phyloP scores from a whole-genome alignment of 1,139 yeast genomes.

The Taphrina populina region DNA sequence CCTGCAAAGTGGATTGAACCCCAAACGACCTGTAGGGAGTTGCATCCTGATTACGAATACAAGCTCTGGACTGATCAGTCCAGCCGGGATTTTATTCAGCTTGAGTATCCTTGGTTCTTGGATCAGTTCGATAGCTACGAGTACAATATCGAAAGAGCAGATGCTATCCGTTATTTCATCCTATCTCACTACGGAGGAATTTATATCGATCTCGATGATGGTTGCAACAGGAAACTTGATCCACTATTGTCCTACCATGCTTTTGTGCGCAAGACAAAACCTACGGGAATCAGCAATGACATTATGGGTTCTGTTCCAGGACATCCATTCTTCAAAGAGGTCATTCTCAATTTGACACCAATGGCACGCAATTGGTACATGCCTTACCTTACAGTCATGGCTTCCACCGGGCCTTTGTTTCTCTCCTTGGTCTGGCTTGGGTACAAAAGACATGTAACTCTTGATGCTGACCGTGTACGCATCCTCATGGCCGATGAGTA shows the following conservation, averaged over 20 bases:
- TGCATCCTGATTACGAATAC: slow-evolving; percentile 85
- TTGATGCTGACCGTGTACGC: slow-evolving; percentile 39
- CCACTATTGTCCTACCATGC: slow-evolving; percentile 80
- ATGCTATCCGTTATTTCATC: slow-evolving; percentile 86
- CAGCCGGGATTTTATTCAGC: slow-evolving; percentile 73
- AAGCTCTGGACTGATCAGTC: slow-evolving; percentile 86
- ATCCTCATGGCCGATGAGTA: slow-evolving; percentile 40
- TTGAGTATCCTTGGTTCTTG: slow-evolving; percentile 83
- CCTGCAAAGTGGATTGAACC: slow-evolving; percentile 82
- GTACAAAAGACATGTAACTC: slow-evolving; percentile 47
- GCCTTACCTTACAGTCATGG: slow-evolving; percentile 90
- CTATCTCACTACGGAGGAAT: slow-evolving; percentile 83
- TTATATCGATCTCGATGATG: slow-evolving; percentile 83
- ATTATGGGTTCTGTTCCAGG: slow-evolving; percentile 86
- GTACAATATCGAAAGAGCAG: slow-evolving; percentile 85
- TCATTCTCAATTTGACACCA: slow-evolving; percentile 59
- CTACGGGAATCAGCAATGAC: slow-evolving; percentile 90
- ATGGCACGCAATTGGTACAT: slow-evolving; percentile 67
- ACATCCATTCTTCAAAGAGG: slow-evolving; percentile 80
- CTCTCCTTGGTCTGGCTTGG: slow-evolving; percentile 84
- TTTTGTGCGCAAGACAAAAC: slow-evolving; percentile 80
- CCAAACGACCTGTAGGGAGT: slow-evolving; percentile 68
- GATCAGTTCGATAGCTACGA: slow-evolving; percentile 72
- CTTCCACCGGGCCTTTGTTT: slow-evolving; percentile 87
- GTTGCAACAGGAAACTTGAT: slow-evolving; percentile 73